Conservation (phyloP, 2,329 filamentous ascomycete genomes). For the Thielaviopsis populi region DNA sequence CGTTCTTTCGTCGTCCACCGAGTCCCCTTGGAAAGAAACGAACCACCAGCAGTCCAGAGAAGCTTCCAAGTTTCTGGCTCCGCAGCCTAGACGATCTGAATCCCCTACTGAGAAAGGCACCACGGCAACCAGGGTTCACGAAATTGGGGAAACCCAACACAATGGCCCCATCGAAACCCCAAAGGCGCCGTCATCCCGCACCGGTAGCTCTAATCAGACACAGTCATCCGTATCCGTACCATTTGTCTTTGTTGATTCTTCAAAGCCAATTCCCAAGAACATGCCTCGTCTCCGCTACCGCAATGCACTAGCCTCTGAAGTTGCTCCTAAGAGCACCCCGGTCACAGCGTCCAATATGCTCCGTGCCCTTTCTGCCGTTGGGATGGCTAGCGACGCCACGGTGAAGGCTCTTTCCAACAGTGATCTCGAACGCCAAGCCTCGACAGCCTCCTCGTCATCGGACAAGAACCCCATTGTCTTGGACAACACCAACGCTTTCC, state of each 20-base stretch:
- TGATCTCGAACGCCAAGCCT: conserved; percentile 2
- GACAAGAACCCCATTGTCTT: conserved; percentile 10
- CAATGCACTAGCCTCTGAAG: not conserved
- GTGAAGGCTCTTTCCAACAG: not conserved
- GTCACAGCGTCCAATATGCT: not conserved
- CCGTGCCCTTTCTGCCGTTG: not conserved
- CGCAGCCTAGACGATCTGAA: not conserved
- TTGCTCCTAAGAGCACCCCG: not conserved
- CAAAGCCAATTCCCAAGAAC: conserved; percentile 12
- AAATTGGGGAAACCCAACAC: not conserved
- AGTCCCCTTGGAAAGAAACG: not conserved
- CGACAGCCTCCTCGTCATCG: not conserved
- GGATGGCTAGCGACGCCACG: not conserved
- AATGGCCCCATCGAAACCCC: not conserved
- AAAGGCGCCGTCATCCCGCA: not conserved
- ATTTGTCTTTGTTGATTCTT: conserved; percentile 13
- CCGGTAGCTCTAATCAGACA: conserved; percentile 40
- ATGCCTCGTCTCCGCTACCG: conserved; percentile 15
- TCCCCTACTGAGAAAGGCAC: not conserved
- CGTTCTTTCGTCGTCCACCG: not conserved
- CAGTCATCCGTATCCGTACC: conserved; percentile 18
- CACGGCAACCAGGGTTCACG: not conserved
- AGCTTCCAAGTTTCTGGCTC: not conserved
- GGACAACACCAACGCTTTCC: conserved; percentile 11
- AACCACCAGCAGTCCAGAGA: not conserved